Evolutionary conservation across 1,284 basidiomycete species (phyloP), one percentile per base, ranked within the genome.

Genomic region (Schizophyllum amplum): DNA sequence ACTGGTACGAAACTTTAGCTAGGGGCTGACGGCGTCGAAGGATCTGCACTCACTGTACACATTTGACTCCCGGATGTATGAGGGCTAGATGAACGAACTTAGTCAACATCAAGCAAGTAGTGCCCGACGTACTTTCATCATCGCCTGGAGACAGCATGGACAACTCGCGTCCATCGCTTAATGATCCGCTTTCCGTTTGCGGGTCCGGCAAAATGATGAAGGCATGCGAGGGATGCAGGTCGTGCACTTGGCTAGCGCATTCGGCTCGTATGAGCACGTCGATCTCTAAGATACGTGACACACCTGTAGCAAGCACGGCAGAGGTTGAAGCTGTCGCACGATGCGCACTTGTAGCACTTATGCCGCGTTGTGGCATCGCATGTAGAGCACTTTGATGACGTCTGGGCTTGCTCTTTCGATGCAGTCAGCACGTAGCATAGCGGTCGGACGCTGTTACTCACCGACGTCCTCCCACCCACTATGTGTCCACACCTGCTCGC

Each of bases 381-480:
- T 21, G 87, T 92, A 5, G 92, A 90, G 65, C 93, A 96, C 61
- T 77, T 75, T 23, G 79, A 73, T 42, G 73, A 69, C 47, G 76
- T 76, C 60, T 91, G 88, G 60, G 88, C 85, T 65, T 89, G 84
- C 59, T 87, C 89, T 89, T 63, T 54, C 61, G 59, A 55, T n/a
- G 26, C 24, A 51, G 51, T 55, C 22, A 52, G 21, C 53, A 11
- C 46, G 49, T 52, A 15, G 53, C 26, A 47, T 6, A 20, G 33
- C 5, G 47, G 55, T 21, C 47, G 5, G 17, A 56, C 17, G 25
- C n/a, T n/a, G n/a, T n/a, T 24, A 80, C 89, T 63, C 67, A 92
- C 92, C 89, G 55, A 95, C 84, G 66, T 92, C 88, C 57, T 85
- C 83, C 93, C 92, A 95, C 3, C 90, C 89, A 50, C 75, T 74